Base-by-base conservation (phyloP, 495 filamentous ascomycete genomes). In the Aspergillus sclerotiicarbonarius region DNA sequence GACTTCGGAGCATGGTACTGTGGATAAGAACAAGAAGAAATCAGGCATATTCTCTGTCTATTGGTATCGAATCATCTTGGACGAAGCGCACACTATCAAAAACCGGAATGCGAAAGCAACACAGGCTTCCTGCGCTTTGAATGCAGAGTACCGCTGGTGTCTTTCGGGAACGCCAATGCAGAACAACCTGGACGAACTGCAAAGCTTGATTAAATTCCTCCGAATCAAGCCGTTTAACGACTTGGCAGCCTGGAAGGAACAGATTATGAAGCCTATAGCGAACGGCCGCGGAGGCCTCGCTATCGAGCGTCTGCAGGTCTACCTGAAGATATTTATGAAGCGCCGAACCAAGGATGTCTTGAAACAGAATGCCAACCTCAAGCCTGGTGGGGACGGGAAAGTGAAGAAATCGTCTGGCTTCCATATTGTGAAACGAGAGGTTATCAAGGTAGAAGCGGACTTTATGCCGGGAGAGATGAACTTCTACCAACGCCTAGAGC, bases 11-110 rank as follows among this genome's bases (percentile, higher is more conserved):
- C 85, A 91, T 58, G 86, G 82, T 3, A 83, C 83, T 57, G 84
- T 85, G 33, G 84, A 83, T 20, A 81, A 83, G 58, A 77, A 71
- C 41, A 77, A 73, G 39, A 74, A 86, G 18, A 88, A 92, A 61
- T 81, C 87, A 41, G 93, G 92, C 9, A 90, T 92, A 57, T 96
- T 98, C 65, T 90, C 90, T 47, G 75, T 96, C 8, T 85, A 92
- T 67, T 98, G 94, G 94, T 97, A 91, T 68, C 89, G 94, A 18
- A 84, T 97, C 58, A 93, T 98, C 51, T 81, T 98, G 15, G 94
- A 98, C 60, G 94, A 98, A 75, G 94, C 94, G 4, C 94, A 97
- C 71, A 95, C 89, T 0, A 98, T 98, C 79, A 98, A 98, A 74
- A 98, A 98, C 71, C 87, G 92, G 21, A 96, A 94, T 65, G 92